These are phyloP conservation scores for Fibroporia radiculosa DNA, from an alignment of 768 basidiomycete species.

Conservation along the genomic window DNA sequence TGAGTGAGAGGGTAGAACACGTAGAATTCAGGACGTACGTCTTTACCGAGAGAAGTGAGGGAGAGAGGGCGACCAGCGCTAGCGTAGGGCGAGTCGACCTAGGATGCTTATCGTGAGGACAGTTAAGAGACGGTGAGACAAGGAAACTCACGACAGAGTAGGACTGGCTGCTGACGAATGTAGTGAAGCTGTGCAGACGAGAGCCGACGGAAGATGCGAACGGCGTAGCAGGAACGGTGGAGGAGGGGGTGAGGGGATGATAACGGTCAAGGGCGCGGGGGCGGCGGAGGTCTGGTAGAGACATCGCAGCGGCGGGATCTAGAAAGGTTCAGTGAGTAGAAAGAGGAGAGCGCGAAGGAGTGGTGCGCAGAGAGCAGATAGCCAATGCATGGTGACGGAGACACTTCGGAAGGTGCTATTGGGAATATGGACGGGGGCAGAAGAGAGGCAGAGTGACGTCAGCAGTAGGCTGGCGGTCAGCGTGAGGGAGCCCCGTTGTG, in stretches of 20 bases:
- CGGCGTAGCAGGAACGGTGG: conserved; percentile 5
- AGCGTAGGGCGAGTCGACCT: conserved; percentile 22
- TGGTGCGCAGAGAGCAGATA: background rate
- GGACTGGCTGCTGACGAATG: conserved; percentile 15
- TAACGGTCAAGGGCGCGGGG: background rate
- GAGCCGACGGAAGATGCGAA: conserved; percentile 7
- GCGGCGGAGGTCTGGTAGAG: conserved; percentile 4
- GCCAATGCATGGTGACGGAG: background rate
- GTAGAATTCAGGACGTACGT: conserved; percentile 9
- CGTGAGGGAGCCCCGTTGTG: no score
- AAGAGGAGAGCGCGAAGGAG: background rate
- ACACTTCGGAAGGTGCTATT: background rate
- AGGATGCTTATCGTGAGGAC: background rate
- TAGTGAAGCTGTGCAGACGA: conserved; percentile 14
- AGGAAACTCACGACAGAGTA: conserved; percentile 13
- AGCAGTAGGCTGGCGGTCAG: no score
- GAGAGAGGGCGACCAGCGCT: conserved; percentile 21
- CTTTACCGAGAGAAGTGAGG: conserved; percentile 17
- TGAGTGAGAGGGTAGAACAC: background rate
- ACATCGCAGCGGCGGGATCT: conserved; percentile 1
- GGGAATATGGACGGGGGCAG: background rate
- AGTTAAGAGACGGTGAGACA: background rate
- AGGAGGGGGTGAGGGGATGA: conserved; percentile 1
- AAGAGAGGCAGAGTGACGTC: background rate
- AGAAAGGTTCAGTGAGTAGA: background rate